phyloP scores from a whole-genome alignment of 2,329 filamentous ascomycete species.

The Nemania abortiva region DNA sequence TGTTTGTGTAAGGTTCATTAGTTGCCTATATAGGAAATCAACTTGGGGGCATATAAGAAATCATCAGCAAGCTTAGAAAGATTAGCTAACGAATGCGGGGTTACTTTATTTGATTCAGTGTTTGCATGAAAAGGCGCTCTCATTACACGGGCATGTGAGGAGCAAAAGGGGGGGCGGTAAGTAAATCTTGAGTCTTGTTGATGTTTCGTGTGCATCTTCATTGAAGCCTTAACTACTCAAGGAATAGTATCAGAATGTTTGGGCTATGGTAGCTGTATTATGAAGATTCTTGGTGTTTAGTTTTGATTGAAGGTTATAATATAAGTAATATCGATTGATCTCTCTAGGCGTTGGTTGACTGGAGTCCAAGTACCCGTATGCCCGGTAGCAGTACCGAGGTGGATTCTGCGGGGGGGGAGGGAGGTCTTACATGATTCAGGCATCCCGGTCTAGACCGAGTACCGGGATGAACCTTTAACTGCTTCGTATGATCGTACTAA shows the following conservation, averaged over 20 bases:
- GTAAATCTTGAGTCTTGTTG: background rate
- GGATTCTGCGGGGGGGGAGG: slow-evolving; percentile 25
- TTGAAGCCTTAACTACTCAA: background rate
- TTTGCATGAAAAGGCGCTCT: background rate
- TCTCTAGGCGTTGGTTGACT: background rate
- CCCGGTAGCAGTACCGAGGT: slow-evolving; percentile 1
- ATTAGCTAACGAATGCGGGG: slow-evolving; percentile 9
- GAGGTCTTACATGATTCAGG: slow-evolving; percentile 20
- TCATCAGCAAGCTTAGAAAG: background rate
- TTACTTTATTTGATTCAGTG: background rate
- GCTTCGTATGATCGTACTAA: background rate
- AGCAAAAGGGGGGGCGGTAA: background rate
- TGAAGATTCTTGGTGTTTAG: background rate
- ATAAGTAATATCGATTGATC: background rate
- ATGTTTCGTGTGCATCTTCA: background rate
- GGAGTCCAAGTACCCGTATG: background rate
- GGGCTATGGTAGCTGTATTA: background rate
- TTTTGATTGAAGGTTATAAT: background rate
- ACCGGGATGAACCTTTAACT: background rate
- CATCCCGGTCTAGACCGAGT: background rate
- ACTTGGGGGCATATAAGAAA: slow-evolving; percentile 6
- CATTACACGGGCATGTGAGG: background rate
- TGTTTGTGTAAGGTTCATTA: background rate
- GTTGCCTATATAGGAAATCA: too few relatives aligned
- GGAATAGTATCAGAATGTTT: background rate